A percentile compares a stretch with the other conserved stretches of the same genome.
Evolutionary conservation across 106 monocot species (phyloP).

Genomic region (Dendrobium chrysotoxum): DNA sequence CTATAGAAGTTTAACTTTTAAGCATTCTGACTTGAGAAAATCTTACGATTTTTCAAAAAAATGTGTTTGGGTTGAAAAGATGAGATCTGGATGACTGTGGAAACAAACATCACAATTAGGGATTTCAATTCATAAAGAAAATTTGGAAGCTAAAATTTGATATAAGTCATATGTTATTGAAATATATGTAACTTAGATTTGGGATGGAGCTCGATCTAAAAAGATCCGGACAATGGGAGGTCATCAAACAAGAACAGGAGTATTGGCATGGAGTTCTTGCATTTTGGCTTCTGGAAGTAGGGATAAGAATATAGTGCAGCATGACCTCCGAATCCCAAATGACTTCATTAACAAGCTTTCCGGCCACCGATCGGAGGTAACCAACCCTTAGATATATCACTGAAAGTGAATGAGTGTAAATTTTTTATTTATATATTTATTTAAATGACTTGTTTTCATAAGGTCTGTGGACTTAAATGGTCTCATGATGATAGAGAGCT

Average conservation of each 20-base stretch:
- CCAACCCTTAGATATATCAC: background rate
- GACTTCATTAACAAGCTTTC: conserved; percentile 67
- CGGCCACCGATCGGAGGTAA: conserved; percentile 91
- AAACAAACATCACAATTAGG: background rate
- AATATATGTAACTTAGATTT: conserved; percentile 51
- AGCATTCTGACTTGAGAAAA: background rate
- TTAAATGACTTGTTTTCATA: conserved; percentile 1
- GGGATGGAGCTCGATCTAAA: conserved; percentile 76
- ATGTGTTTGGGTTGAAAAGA: background rate
- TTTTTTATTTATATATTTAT: background rate
- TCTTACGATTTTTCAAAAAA: background rate
- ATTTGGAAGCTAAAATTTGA: background rate
- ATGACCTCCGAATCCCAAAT: conserved; percentile 71
- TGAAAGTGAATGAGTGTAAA: background rate
- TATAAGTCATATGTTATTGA: background rate
- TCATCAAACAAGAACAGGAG: conserved; percentile 84
- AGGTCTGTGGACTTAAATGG: conserved; percentile 98
- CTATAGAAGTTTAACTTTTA: background rate
- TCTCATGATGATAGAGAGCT: conserved; percentile 92
- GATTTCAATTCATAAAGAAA: background rate
- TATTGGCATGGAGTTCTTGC: conserved; percentile 88
- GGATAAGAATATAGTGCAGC: conserved; percentile 87
- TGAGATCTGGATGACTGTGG: background rate
- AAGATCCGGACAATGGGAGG: conserved; percentile 72
- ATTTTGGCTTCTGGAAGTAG: conserved; percentile 88